Evolutionary conservation across 129 eudicot species (phyloP).

Genomic region (Apium graveolens): DNA sequence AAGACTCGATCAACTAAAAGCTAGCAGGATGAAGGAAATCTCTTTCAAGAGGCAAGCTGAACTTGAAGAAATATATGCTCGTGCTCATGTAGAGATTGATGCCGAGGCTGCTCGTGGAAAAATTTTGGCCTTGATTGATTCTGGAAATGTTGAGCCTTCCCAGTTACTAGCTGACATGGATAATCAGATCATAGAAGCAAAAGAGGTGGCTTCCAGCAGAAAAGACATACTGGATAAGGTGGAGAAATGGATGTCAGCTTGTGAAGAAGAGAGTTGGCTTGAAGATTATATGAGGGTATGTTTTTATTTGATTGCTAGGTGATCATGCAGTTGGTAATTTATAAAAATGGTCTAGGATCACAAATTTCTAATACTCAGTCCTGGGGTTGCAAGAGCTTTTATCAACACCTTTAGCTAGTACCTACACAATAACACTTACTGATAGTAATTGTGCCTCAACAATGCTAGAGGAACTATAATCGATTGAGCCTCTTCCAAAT

Average conservation of each 20-base stretch:
- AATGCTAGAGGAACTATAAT: not conserved
- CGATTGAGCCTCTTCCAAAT: not conserved
- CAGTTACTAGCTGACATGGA: conserved; percentile 93
- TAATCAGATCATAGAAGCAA: conserved; percentile 67
- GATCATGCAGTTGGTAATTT: not conserved
- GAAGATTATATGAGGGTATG: conserved; percentile 89
- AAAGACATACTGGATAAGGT: conserved; percentile 94
- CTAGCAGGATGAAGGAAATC: conserved; percentile 96
- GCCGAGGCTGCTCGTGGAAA: conserved; percentile 67
- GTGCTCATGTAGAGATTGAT: conserved; percentile 80
- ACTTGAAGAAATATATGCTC: conserved; percentile 77
- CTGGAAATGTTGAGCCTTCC: conserved; percentile 81
- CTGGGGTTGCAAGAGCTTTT: not conserved
- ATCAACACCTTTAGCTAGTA: not conserved
- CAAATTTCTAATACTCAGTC: not conserved
- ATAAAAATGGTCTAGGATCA: not conserved
- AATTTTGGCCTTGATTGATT: conserved; percentile 72
- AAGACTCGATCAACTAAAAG: conserved; percentile 80
- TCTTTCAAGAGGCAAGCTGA: conserved; percentile 90
- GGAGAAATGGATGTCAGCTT: conserved; percentile 96
- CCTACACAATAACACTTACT: not conserved
- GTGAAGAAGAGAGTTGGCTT: conserved; percentile 99
- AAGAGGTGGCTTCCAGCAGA: conserved; percentile 87
- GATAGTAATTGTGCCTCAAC: not conserved
- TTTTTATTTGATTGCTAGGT: conserved; percentile 5